Evolutionary conservation across 352 stramenopile genomes (phyloP).

Genomic region (Phytophthora ohioensis): DNA sequence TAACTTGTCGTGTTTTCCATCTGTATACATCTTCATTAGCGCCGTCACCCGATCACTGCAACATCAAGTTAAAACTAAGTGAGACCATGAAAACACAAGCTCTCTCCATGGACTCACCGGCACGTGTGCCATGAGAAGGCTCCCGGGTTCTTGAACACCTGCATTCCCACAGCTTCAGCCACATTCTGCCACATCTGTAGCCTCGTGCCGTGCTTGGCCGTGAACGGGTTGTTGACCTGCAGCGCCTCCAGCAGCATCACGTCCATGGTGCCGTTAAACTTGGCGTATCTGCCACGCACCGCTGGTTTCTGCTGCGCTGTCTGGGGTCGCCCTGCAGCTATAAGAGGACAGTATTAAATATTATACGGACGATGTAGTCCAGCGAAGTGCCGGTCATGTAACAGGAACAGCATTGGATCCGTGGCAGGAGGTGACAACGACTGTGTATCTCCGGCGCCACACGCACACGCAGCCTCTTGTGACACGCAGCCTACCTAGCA

Average conservation of each 20-base stretch:
- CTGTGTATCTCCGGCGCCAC: background rate
- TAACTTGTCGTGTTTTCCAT: constrained; percentile 85
- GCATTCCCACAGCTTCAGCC: constrained; percentile 65
- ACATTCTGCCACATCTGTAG: constrained; percentile 86
- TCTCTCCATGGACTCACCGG: constrained; percentile 49
- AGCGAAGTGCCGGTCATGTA: constrained; percentile 11
- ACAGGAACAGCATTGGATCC: constrained; percentile 12
- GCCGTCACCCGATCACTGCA: constrained; percentile 75
- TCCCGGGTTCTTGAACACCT: constrained; percentile 69
- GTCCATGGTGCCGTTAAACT: constrained; percentile 85
- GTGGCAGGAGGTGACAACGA: background rate
- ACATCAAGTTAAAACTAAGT: constrained; percentile 4
- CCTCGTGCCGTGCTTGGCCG: constrained; percentile 82
- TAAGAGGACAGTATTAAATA: background rate
- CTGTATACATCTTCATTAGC: constrained; percentile 81
- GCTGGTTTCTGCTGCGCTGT: constrained; percentile 36
- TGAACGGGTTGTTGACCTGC: constrained; percentile 79
- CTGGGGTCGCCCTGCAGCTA: constrained; percentile 8
- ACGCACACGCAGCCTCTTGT: constrained; percentile 11
- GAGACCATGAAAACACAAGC: background rate
- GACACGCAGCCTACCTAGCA: constrained; percentile 37
- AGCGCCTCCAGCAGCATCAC: constrained; percentile 79
- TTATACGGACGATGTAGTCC: background rate
- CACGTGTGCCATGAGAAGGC: constrained; percentile 89
- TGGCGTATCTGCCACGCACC: constrained; percentile 76